Conservation (phyloP, 2,329 filamentous ascomycete genomes). For the Endothia cerciana region DNA sequence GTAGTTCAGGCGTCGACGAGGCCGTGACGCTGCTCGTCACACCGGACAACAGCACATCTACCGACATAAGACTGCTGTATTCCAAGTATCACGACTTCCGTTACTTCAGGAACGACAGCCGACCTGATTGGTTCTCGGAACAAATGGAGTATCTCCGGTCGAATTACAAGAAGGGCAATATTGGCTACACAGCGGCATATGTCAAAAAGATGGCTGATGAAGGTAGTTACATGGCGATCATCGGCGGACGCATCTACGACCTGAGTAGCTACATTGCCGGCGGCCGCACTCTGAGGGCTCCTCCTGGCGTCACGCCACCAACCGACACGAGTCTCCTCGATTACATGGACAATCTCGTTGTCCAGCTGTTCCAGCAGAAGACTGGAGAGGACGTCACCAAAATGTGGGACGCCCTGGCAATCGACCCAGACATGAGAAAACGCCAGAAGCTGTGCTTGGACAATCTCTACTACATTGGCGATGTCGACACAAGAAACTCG, state of each 20-base stretch:
- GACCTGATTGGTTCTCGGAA: slow-evolving; percentile 91
- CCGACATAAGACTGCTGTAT: slow-evolving; percentile 72
- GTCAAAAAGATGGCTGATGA: slow-evolving; percentile 70
- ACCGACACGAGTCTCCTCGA: slow-evolving; percentile 58
- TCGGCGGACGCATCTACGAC: slow-evolving; percentile 84
- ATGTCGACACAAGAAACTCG: slow-evolving; percentile 89
- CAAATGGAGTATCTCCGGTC: slow-evolving; percentile 78
- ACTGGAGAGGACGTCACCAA: slow-evolving; percentile 82
- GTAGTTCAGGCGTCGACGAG: slow-evolving; percentile 62
- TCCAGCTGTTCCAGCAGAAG: slow-evolving; percentile 75
- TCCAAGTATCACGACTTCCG: slow-evolving; percentile 91
- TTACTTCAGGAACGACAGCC: slow-evolving; percentile 76
- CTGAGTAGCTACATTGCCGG: slow-evolving; percentile 81
- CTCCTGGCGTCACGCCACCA: slow-evolving; percentile 54
- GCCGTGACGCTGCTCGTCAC: slow-evolving; percentile 86
- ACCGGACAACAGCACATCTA: slow-evolving; percentile 71
- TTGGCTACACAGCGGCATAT: slow-evolving; percentile 82
- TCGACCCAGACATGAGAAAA: slow-evolving; percentile 59
- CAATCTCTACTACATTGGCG: slow-evolving; percentile 92
- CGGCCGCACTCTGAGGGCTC: slow-evolving; percentile 67
- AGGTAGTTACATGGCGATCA: slow-evolving; percentile 72
- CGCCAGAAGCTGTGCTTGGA: slow-evolving; percentile 85
- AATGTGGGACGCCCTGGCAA: slow-evolving; percentile 73
- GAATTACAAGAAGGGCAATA: slow-evolving; percentile 82
- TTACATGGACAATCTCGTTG: slow-evolving; percentile 80